Evolutionary conservation across 345 rosid species (phyloP), one percentile per base, ranked within the genome.

Genomic region (Rhodomyrtus tomentosa): DNA sequence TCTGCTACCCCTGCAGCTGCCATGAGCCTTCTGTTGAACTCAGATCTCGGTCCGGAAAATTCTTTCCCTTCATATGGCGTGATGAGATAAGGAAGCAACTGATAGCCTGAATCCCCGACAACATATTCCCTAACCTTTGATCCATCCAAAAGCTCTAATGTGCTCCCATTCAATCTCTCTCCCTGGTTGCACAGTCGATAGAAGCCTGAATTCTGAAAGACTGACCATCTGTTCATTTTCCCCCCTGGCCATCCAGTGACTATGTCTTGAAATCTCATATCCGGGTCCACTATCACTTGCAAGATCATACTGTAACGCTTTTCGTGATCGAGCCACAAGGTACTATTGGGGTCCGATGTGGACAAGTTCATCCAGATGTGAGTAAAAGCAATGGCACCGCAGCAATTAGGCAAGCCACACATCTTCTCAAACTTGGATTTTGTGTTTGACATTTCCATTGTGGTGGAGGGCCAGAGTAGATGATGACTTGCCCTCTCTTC

Each of bases 231-330:
- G 40, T 89, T 89, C 87, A 91, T 86, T 87, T 89, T 90, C 20
- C 79, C 79, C 62, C 96, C 96, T 0, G 96, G 94, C 96, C 96
- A 92, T 52, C 96, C 96, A 12, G 93, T 91, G 89, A 93, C 90
- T 62, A 93, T 90, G 86, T 92, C 94, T 24, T 89, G 88, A 88
- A 92, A 92, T 85, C 92, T 90, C 94, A 91, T 90, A 25, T 90
- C 88, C 22, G 94, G 90, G 88, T 89, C 93, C 54, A 92, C 92
- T 52, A 92, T 89, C 3, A 90, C 94, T 87, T 92, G 96, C 90
- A 93, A 82, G 74, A 92, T 86, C 93, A 93, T 90, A 86, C 93
- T 93, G 87, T 91, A 90, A 82, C 88, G 91, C 89, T 93, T 91
- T 89, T 89, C 90, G 10, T 72, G 88, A 81, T 93, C 93, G 10